A percentile compares a stretch with the other conserved stretches of the same genome.
Conservation (phyloP, 352 stramenopile genomes). For the Sclerospora graminicola region DNA sequence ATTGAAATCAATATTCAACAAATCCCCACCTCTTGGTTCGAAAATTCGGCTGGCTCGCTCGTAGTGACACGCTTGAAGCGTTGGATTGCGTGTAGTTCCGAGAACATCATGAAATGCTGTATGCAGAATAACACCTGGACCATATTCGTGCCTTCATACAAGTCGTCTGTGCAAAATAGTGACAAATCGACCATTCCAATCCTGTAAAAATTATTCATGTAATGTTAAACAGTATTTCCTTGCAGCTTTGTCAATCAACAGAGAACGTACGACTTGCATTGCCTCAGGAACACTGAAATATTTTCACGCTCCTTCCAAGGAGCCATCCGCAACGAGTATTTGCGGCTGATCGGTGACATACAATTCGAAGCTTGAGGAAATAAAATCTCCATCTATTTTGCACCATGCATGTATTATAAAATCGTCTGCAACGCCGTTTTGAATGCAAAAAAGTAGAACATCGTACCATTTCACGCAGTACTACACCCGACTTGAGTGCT, state of each 20-base stretch:
- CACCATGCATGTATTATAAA: neutral
- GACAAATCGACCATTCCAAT: slow-evolving; percentile 79
- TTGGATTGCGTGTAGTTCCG: slow-evolving; percentile 30
- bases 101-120: slow-evolving; percentile 69
- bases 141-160: slow-evolving; percentile 82
- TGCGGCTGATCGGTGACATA: slow-evolving; percentile 63
- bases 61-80: slow-evolving; percentile 33
- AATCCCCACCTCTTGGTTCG: slow-evolving; percentile 45
- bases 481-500: slow-evolving; percentile 58
- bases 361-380: slow-evolving; percentile 42
- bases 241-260: neutral
- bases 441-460: neutral
- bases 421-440: neutral
- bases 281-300: slow-evolving; percentile 72
- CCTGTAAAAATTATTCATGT: slow-evolving; percentile 18
- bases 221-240: neutral
- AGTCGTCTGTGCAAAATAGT: slow-evolving; percentile 74
- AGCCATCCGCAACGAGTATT: slow-evolving; percentile 57
- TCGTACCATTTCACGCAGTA: slow-evolving; percentile 62
- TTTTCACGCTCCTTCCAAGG: slow-evolving; percentile 82
- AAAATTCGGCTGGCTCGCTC: slow-evolving; percentile 36
- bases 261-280: slow-evolving; percentile 61
- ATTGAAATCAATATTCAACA: neutral
- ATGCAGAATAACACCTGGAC: slow-evolving; percentile 72
- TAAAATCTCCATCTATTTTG: slow-evolving; percentile 43